Percentiles rank a stretch among this genome's conserved stretches.
Evolutionary conservation across 306 rosid species (phyloP).

Genomic region (Malus domestica): ASM211411v1 NC_041797.1:18350501-18351000

Average conservation of each 20-base stretch:
- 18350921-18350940: constrained; percentile 5
- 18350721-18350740: constrained; percentile 50
- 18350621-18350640: background rate
- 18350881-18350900: background rate
- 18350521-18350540: no score
- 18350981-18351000: background rate
- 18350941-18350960: background rate
- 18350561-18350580: background rate
- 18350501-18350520: background rate
- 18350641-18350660: background rate
- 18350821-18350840: background rate
- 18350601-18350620: background rate
- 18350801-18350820: background rate
- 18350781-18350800: no score
- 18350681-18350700: constrained; percentile 64
- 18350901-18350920: background rate
- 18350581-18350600: background rate
- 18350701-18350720: constrained; percentile 71
- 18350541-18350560: background rate
- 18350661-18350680: constrained; percentile 39
- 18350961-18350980: background rate
- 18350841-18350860: background rate
- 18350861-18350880: no score
- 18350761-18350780: no score
- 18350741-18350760: no score